These are phyloP conservation scores for Aspergillus neoniger DNA, from an alignment of 2,329 filamentous ascomycete genomes.

Conservation along the genomic window DNA sequence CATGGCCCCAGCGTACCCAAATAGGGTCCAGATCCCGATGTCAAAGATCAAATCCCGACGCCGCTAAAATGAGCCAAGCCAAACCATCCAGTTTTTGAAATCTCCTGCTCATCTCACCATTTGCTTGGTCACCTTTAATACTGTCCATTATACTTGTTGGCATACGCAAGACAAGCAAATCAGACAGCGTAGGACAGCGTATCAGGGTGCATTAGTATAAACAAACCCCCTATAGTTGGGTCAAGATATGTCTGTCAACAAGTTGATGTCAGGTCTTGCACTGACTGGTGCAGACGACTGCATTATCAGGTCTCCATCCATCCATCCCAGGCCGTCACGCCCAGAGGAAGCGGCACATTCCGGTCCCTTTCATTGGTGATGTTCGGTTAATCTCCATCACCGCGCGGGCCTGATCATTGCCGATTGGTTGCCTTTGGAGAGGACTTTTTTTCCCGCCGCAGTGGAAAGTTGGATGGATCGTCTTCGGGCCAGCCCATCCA, in stretches of 20 bases:
- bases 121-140: no score
- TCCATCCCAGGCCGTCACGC: neutral
- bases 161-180: no score
- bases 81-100: neutral
- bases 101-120: no score
- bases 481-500: neutral
- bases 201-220: no score
- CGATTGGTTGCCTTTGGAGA: no score
- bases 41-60: neutral
- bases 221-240: no score
- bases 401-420: no score
- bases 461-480: neutral
- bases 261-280: neutral
- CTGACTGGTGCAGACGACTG: neutral
- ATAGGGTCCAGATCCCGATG: neutral
- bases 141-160: no score
- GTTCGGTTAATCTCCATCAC: neutral
- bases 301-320: neutral
- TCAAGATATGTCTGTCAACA: no score
- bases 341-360: neutral
- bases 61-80: neutral
- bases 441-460: neutral
- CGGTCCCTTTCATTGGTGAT: neutral
- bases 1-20: neutral
- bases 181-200: no score